Evolutionary conservation across 2,329 filamentous ascomycete species (phyloP).

Genomic region (Colletotrichum horii): DNA sequence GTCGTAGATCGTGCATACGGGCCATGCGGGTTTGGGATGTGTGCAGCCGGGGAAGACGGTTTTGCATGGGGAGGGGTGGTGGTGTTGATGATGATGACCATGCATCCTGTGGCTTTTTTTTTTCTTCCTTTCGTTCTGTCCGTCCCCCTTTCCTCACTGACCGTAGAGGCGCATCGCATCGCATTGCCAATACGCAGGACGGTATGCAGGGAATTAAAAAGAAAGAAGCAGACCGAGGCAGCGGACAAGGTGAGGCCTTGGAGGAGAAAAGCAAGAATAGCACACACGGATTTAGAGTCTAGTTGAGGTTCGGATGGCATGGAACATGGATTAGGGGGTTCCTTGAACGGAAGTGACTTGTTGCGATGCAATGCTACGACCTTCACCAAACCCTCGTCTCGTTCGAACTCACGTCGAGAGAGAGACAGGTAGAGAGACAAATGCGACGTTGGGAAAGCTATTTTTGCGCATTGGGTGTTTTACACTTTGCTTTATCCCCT

Average conservation of each 20-base stretch:
- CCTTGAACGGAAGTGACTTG: background rate
- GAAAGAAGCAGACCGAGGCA: background rate
- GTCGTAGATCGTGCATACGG: background rate
- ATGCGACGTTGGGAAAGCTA: background rate
- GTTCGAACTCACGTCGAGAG: background rate
- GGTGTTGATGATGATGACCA: background rate
- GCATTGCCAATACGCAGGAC: background rate
- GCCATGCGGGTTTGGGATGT: background rate
- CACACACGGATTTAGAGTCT: background rate
- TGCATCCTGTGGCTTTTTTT: background rate
- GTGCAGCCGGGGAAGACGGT: background rate
- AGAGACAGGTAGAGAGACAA: background rate
- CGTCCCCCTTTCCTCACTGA: background rate
- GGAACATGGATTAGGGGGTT: background rate
- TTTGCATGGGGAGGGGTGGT: background rate
- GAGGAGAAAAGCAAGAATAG: background rate
- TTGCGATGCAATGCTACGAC: background rate
- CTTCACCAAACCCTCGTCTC: background rate
- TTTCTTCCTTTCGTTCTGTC: background rate
- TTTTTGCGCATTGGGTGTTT: background rate
- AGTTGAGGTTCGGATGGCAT: background rate
- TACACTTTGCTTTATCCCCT: background rate
- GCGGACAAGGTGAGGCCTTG: background rate
- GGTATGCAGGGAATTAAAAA: background rate
- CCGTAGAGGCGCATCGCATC: background rate